Evolutionary conservation across 2,329 filamentous ascomycete genomes (phyloP), one percentile per base, ranked within the genome.

Genomic region (Aspergillus sp.): DNA sequence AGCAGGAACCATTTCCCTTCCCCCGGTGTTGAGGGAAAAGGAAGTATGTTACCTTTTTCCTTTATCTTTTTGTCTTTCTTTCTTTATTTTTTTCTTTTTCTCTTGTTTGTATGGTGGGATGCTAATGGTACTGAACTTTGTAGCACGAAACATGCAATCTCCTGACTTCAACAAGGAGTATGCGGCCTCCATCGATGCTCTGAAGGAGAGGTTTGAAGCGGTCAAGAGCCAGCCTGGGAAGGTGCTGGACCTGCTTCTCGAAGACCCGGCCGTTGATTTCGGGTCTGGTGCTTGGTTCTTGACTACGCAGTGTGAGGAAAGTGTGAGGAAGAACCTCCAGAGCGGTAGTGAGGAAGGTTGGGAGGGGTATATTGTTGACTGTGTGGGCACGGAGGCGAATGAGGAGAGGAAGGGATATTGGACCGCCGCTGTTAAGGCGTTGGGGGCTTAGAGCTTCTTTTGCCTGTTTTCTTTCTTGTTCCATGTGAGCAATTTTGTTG

Each of bases 141-240:
- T 31, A 75, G 75, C 90, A 0, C 76, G 84, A 4, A 86, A 86
- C 68, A 89, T 89, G 86, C 83, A 88, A 72, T 80, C 77, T 52
- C 76, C 83, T 0, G 66, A 72, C 1, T 86, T 76, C 71, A 85
- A 87, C 64, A 61, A 77, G 1, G 64, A 79, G 64, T 89, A 88
- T 63, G 85, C 84, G 5, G 53, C 66, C 1, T 78, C 75, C 0
- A 73, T 83, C 4, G 27, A 31, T 31, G 8, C 27, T 73, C 77
- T 0, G 79, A 70, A 1, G 3, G 65, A 70, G 1, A 59, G 75
- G 19, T 35, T 75, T 5, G 47, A 67, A 2, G 57, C 62, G 56
- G 70, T 75, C 62, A 64, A 66, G 33, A 75, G 75, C 21, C 70
- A 78, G 48, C 70, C 76, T 0, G 77, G 75, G 14, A 74, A 64